Conservation (phyloP, 139 green algal species). For the Coelastrella sp. region DNA sequence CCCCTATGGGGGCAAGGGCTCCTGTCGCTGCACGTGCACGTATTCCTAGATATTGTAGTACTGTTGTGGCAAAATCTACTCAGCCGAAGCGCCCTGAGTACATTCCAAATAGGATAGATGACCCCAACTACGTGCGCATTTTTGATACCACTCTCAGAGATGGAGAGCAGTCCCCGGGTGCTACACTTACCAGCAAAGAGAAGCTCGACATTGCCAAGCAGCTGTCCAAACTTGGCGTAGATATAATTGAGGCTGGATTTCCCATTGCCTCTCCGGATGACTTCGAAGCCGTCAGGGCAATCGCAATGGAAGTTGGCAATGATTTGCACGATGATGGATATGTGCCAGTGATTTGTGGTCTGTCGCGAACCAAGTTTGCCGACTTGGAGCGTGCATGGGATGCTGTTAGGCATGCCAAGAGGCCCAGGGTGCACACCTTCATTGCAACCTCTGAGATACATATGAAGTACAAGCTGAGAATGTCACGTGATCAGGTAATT, state of each 20-base stretch:
- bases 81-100: constrained; percentile 27
- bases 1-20: background rate
- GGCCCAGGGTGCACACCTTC: constrained; percentile 97
- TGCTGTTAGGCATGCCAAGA: constrained; percentile 86
- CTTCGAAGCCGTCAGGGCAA: constrained; percentile 93
- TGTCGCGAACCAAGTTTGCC: constrained; percentile 83
- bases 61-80: background rate
- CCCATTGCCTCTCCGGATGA: constrained; percentile 97
- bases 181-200: constrained; percentile 95
- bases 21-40: background rate
- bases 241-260: constrained; percentile 99
- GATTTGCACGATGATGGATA: constrained; percentile 88
- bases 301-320: constrained; percentile 92
- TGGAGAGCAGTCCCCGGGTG: constrained; percentile 96
- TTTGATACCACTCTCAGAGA: constrained; percentile 99
- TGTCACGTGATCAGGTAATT: constrained; percentile 89
- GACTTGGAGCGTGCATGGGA: constrained; percentile 94
- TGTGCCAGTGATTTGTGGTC: constrained; percentile 98
- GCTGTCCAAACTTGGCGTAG: constrained; percentile 96
- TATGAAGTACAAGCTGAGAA: constrained; percentile 94
- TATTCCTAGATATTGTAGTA: background rate
- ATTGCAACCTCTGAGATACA: constrained; percentile 97
- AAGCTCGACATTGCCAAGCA: constrained; percentile 98
- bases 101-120: constrained; percentile 45
- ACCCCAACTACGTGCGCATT: constrained; percentile 83